Evolutionary conservation across 371 early-diverging fungal species (phyloP).

Genomic region (Capillidium heterosporum): DNA sequence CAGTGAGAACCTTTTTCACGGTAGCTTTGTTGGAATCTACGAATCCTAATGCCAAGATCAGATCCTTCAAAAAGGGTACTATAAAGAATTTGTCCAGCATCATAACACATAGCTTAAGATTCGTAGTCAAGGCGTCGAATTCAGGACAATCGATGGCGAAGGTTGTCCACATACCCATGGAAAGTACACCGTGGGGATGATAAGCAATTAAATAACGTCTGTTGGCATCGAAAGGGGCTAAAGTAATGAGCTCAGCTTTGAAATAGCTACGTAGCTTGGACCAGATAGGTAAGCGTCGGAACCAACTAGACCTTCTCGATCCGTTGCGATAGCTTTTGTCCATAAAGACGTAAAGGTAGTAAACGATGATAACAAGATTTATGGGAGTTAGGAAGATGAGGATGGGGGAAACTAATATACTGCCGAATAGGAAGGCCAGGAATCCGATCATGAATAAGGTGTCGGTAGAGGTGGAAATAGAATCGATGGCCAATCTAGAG

Average conservation of each 20-base stretch:
- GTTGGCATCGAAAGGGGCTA: conserved; percentile 42
- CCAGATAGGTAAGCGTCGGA: conserved; percentile 40
- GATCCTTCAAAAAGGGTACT: conserved; percentile 51
- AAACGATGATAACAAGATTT: too few species aligned
- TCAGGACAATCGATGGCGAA: conserved; percentile 42
- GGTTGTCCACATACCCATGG: conserved; percentile 23
- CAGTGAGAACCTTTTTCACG: conserved; percentile 44
- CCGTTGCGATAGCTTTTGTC: conserved; percentile 6
- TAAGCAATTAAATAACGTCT: conserved; percentile 62
- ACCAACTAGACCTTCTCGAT: conserved; percentile 13
- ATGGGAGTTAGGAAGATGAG: too few species aligned
- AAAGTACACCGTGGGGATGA: conserved; percentile 69
- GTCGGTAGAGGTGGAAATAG: too few species aligned
- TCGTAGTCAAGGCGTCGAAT: conserved; percentile 38
- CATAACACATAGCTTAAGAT: conserved; percentile 33
- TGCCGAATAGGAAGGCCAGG: too few species aligned
- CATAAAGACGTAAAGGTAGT: too few species aligned
- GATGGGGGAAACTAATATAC: too few species aligned
- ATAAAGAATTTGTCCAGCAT: conserved; percentile 38
- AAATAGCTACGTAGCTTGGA: conserved; percentile 58
- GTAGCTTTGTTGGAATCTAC: conserved; percentile 48
- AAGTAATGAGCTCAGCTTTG: conserved; percentile 29
- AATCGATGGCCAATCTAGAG: too few species aligned
- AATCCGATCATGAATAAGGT: too few species aligned
- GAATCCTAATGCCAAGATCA: conserved; percentile 41